These are phyloP conservation scores for Stropharia rugosoannulata DNA, from an alignment of 768 basidiomycete species.

Conservation along the genomic window DNA sequence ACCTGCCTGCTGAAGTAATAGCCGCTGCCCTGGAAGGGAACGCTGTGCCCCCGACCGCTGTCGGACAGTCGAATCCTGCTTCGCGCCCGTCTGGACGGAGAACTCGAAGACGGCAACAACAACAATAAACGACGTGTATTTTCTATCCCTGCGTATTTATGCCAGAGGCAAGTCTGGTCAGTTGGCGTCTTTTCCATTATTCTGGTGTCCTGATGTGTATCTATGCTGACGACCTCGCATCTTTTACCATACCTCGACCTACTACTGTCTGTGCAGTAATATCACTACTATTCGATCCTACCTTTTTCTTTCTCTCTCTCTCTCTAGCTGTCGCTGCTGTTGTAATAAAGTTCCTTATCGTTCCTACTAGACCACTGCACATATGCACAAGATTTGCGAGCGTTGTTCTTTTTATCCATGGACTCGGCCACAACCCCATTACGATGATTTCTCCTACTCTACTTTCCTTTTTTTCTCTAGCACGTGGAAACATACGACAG, in stretches of 20 bases:
- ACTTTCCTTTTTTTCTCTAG: neutral
- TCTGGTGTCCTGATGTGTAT: conserved; percentile 2
- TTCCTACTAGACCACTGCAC: conserved; percentile 18
- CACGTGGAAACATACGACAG: conserved; percentile 5
- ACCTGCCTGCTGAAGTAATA: conserved; percentile 91
- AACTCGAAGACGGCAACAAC: conserved; percentile 50
- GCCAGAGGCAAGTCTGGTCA: conserved; percentile 22
- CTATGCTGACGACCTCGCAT: conserved; percentile 1
- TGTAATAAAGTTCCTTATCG: conserved; percentile 12
- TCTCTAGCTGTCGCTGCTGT: conserved; percentile 2
- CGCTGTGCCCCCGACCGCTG: conserved; percentile 55
- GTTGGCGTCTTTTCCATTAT: conserved; percentile 12
- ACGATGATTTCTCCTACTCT: conserved; percentile 13
- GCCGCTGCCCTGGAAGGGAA: conserved; percentile 83
- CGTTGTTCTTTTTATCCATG: conserved; percentile 1
- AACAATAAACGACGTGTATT: conserved; percentile 13
- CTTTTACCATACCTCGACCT: conserved; percentile 1
- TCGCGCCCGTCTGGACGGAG: conserved; percentile 53
- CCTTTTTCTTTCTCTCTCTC: neutral
- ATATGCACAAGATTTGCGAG: conserved; percentile 3
- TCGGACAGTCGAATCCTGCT: conserved; percentile 44
- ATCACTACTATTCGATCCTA: conserved; percentile 1
- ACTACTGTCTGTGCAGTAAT: neutral
- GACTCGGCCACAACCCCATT: conserved; percentile 7
- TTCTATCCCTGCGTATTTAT: conserved; percentile 21